These are phyloP conservation scores for Ascoidea tarda DNA, from an alignment of 805 yeast genomes.

Conservation along the genomic window DNA sequence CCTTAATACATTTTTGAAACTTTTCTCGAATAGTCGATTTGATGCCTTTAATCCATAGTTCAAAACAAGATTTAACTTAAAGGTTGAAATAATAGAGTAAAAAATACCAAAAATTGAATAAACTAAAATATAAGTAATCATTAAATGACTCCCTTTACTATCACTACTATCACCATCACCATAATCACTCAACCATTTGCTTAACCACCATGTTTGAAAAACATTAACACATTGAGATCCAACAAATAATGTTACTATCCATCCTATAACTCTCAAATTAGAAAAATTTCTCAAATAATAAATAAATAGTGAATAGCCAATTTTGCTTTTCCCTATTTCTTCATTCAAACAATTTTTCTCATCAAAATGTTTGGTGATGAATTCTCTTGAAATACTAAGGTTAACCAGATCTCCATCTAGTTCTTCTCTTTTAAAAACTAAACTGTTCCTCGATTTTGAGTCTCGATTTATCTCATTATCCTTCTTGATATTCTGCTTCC, in stretches of 20 bases:
- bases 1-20: constrained; percentile 53
- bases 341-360: no score
- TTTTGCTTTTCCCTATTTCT: constrained; percentile 16
- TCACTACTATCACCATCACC: constrained; percentile 16
- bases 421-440: constrained; percentile 9
- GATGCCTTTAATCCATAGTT: constrained; percentile 71
- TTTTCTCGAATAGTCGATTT: constrained; percentile 49
- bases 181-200: constrained; percentile 57
- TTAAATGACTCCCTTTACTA: constrained; percentile 49
- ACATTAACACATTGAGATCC: constrained; percentile 47
- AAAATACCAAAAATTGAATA: constrained; percentile 47
- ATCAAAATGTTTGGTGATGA: no score
- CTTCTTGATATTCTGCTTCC: no score
- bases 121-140: constrained; percentile 50
- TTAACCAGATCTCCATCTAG: no score
- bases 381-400: no score
- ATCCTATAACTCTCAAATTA: constrained; percentile 46
- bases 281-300: constrained; percentile 33
- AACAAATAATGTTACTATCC: constrained; percentile 33
- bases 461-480: no score
- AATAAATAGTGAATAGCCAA: constrained; percentile 56
- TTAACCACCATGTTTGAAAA: constrained; percentile 82
- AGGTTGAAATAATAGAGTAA: constrained; percentile 34
- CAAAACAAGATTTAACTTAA: constrained; percentile 25
- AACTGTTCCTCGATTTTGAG: no score